phyloP scores from a whole-genome alignment of 768 basidiomycete genomes.

The Mycena leptocephala region DNA sequence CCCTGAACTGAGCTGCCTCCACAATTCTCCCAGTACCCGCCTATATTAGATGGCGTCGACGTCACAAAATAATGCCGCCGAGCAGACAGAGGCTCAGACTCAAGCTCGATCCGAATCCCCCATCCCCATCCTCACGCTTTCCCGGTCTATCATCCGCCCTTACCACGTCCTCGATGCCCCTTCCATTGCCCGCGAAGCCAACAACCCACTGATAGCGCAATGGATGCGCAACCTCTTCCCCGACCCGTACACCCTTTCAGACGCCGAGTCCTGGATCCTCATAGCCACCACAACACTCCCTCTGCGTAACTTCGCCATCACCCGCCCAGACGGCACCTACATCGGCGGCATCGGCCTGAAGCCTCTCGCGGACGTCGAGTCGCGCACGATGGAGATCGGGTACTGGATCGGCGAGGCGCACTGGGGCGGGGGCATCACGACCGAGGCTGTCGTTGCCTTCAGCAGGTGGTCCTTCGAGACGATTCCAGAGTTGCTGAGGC shows the following conservation, averaged over 20 bases:
- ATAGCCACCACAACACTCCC: not conserved
- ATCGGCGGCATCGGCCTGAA: constrained; percentile 1
- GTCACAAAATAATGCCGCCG: not conserved
- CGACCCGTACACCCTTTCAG: not conserved
- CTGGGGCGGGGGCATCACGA: not conserved
- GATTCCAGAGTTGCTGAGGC: constrained; percentile 2
- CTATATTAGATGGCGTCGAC: not conserved
- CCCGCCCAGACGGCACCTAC: not conserved
- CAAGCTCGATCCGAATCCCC: not conserved
- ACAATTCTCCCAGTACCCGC: not conserved
- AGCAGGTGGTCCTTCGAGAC: constrained; percentile 4
- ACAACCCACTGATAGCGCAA: constrained; percentile 1
- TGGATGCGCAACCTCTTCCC: constrained; percentile 6
- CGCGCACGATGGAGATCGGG: constrained; percentile 5
- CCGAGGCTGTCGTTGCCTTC: not conserved
- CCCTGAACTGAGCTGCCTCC: not conserved
- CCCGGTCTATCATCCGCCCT: not conserved
- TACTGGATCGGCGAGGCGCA: constrained; percentile 1
- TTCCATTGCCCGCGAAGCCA: constrained; percentile 6
- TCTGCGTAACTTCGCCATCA: constrained; percentile 4
- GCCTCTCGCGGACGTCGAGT: constrained; percentile 3
- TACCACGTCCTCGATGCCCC: not conserved
- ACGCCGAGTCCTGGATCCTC: constrained; percentile 4
- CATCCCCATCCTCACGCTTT: constrained; percentile 7
- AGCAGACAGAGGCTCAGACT: not conserved